Evolutionary conservation across 2,329 filamentous ascomycete genomes (phyloP).

Genomic region (Pseudogymnoascus sp.): DNA sequence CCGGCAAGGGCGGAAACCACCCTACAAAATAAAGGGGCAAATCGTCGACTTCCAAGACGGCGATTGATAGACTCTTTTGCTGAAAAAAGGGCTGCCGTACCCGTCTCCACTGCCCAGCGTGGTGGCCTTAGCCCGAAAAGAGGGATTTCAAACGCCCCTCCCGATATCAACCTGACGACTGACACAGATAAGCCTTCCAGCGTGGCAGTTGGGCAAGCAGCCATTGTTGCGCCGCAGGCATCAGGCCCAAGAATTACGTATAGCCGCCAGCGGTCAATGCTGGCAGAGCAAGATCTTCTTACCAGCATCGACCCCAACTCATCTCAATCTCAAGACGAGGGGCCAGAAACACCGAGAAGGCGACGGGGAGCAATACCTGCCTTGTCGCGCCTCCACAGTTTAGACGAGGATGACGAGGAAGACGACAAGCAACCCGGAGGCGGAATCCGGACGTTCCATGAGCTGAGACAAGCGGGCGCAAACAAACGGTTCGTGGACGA

Average conservation of each 20-base stretch:
- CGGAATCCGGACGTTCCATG: conserved; percentile 56
- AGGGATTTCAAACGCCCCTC: not conserved
- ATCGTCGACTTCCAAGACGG: conserved; percentile 17
- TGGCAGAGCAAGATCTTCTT: conserved; percentile 28
- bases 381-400: conserved; percentile 22
- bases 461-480: conserved; percentile 57
- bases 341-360: conserved; percentile 5
- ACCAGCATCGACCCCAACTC: conserved; percentile 2
- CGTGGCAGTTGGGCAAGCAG: not conserved
- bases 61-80: conserved; percentile 30
- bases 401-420: conserved; percentile 25
- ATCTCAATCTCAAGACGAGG: conserved; percentile 15
- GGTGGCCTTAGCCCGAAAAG: conserved; percentile 13
- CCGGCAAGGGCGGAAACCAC: not conserved
- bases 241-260: conserved; percentile 28
- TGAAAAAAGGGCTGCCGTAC: conserved; percentile 19
- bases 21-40: conserved; percentile 10
- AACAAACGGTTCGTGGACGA: conserved; percentile 60
- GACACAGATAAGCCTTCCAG: not conserved
- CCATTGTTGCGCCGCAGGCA: not conserved
- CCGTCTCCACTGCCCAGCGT: conserved; percentile 11
- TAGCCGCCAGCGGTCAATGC: conserved; percentile 28
- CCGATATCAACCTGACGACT: not conserved
- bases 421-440: conserved; percentile 20
- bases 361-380: conserved; percentile 24